Percentiles rank a stretch among this genome's conserved stretches.
Evolutionary conservation across 139 green algal species (phyloP).

Genomic region (Chloropicon primus): DNA sequence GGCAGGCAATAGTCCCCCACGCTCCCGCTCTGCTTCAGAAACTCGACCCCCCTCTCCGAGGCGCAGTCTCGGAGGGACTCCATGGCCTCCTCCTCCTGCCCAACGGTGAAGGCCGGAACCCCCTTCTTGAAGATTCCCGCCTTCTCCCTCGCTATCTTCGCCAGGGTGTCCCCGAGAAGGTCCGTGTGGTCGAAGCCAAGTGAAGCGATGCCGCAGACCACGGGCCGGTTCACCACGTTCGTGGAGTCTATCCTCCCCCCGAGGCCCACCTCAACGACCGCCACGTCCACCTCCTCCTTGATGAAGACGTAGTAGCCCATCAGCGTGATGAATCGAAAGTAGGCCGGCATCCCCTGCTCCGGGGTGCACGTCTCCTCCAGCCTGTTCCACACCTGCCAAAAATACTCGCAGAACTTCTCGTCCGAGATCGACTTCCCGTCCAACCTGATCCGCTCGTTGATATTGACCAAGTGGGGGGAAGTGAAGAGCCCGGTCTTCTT

Average conservation of each 20-base stretch:
- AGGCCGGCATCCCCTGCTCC: neutral
- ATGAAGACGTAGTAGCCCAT: neutral
- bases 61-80: neutral
- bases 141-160: neutral
- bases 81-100: neutral
- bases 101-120: neutral
- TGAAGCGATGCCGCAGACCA: neutral
- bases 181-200: neutral
- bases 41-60: neutral
- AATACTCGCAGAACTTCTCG: neutral
- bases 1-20: neutral
- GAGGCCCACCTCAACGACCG: neutral
- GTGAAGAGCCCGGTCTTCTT: neutral
- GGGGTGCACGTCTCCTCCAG: neutral
- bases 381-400: neutral
- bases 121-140: neutral
- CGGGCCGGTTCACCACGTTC: neutral
- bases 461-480: neutral
- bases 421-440: neutral
- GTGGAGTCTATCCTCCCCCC: neutral
- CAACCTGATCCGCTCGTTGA: neutral
- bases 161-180: neutral
- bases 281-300: neutral
- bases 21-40: neutral
- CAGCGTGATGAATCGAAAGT: neutral